Evolutionary conservation across 2,329 filamentous ascomycete genomes (phyloP).

Genomic region (Clonostachys chloroleuca): DNA sequence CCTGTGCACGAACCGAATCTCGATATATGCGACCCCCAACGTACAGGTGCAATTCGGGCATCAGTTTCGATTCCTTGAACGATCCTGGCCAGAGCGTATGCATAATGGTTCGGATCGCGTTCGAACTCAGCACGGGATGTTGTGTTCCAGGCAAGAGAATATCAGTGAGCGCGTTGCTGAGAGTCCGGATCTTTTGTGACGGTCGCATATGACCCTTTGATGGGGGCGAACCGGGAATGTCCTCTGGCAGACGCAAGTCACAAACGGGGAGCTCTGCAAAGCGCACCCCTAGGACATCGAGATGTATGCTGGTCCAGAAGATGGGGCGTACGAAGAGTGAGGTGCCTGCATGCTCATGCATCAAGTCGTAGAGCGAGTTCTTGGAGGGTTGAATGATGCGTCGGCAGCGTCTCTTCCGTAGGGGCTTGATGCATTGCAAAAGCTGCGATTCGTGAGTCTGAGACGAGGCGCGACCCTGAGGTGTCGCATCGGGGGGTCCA

Average conservation of each 20-base stretch:
- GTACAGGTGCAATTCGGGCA: constrained; percentile 40
- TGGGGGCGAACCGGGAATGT: constrained; percentile 22
- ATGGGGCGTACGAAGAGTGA: constrained; percentile 48
- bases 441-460: constrained; percentile 9
- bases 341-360: constrained; percentile 40
- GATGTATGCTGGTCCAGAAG: constrained; percentile 50
- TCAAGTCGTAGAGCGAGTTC: constrained; percentile 47
- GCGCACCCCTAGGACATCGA: constrained; percentile 37
- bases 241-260: constrained; percentile 30
- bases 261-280: constrained; percentile 38
- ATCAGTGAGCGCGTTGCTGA: constrained; percentile 37
- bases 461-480: neutral
- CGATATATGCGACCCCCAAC: constrained; percentile 41
- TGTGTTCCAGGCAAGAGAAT: constrained; percentile 27
- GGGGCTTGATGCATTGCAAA: constrained; percentile 12
- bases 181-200: constrained; percentile 32
- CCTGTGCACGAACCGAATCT: constrained; percentile 39
- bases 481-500: neutral
- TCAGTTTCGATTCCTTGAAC: constrained; percentile 18
- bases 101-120: constrained; percentile 38
- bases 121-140: constrained; percentile 26
- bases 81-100: constrained; percentile 35
- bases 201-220: constrained; percentile 28
- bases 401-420: constrained; percentile 7
- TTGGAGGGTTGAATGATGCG: constrained; percentile 32